Evolutionary conservation across 176 grass and related monocot genomes (phyloP).

Genomic region (Canna indica): DNA sequence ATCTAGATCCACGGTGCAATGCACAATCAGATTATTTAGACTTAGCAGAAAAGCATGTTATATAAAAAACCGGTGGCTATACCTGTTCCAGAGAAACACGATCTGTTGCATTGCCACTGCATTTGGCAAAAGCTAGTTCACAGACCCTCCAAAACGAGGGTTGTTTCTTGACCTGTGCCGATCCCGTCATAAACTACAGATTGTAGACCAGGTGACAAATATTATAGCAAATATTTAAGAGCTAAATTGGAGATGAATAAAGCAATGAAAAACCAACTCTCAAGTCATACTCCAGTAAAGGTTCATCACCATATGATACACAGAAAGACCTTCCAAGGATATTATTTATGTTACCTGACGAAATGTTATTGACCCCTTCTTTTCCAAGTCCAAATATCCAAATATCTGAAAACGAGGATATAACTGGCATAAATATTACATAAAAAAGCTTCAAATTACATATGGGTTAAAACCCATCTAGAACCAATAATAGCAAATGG

Average conservation of each 20-base stretch:
- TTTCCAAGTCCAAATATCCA: constrained; percentile 59
- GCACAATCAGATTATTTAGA: not conserved
- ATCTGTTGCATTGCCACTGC: constrained; percentile 21
- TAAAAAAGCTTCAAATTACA: not conserved
- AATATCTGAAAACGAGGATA: constrained; percentile 59
- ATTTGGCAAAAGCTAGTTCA: constrained; percentile 55
- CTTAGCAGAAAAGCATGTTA: not conserved
- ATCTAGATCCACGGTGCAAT: not conserved
- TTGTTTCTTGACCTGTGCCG: constrained; percentile 61
- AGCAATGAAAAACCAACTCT: too few species aligned
- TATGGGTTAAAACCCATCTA: too few species aligned
- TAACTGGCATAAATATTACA: not conserved
- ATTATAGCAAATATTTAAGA: too few species aligned
- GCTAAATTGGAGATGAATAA: too few species aligned
- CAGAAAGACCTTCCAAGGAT: not conserved
- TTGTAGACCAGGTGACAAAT: not conserved
- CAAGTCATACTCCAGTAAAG: too few species aligned
- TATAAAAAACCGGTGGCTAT: not conserved
- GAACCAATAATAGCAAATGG: too few species aligned
- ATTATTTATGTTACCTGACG: constrained; percentile 59
- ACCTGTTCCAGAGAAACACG: constrained; percentile 22
- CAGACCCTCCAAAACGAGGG: constrained; percentile 44
- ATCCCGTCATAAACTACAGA: constrained; percentile 72
- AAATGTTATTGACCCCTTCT: constrained; percentile 65
- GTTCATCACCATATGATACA: too few species aligned